phyloP scores from a whole-genome alignment of 2,329 filamentous ascomycete genomes.

The Trichoderma polysporum region DNA sequence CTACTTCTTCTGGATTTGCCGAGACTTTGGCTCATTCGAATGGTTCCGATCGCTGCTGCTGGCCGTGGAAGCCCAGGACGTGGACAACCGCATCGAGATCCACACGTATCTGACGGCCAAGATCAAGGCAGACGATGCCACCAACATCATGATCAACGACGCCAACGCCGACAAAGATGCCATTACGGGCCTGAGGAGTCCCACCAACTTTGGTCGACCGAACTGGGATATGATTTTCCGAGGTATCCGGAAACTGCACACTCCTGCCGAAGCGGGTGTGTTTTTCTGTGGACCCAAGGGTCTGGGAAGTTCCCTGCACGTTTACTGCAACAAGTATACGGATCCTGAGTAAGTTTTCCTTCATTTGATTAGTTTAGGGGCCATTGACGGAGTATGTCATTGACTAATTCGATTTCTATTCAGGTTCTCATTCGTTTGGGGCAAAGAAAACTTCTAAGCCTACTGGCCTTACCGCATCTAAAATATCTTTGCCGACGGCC shows the following conservation, averaged over 20 bases:
- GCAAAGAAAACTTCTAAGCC: constrained; percentile 65
- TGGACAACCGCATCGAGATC: constrained; percentile 82
- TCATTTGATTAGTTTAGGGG: neutral
- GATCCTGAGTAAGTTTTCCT: constrained; percentile 65
- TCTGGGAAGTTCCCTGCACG: constrained; percentile 71
- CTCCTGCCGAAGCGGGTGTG: constrained; percentile 70
- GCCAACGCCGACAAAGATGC: constrained; percentile 80
- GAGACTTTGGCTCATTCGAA: constrained; percentile 84
- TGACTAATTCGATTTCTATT: neutral
- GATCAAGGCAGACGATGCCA: constrained; percentile 82
- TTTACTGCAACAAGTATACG: constrained; percentile 86
- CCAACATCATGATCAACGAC: constrained; percentile 92
- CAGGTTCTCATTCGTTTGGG: constrained; percentile 66
- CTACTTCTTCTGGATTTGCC: constrained; percentile 91
- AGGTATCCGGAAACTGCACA: constrained; percentile 75
- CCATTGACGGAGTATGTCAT: constrained; percentile 18
- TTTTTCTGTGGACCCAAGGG: constrained; percentile 87
- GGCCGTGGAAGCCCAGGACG: constrained; percentile 83
- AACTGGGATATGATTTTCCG: constrained; percentile 93
- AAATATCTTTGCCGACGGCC: neutral
- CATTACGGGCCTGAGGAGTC: constrained; percentile 77
- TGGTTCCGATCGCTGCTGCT: constrained; percentile 84
- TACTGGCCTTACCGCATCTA: neutral
- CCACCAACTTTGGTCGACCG: constrained; percentile 81
- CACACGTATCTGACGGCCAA: constrained; percentile 86